phyloP scores from a whole-genome alignment of 2,329 filamentous ascomycete species.

The Coniochaeta sp. region DNA sequence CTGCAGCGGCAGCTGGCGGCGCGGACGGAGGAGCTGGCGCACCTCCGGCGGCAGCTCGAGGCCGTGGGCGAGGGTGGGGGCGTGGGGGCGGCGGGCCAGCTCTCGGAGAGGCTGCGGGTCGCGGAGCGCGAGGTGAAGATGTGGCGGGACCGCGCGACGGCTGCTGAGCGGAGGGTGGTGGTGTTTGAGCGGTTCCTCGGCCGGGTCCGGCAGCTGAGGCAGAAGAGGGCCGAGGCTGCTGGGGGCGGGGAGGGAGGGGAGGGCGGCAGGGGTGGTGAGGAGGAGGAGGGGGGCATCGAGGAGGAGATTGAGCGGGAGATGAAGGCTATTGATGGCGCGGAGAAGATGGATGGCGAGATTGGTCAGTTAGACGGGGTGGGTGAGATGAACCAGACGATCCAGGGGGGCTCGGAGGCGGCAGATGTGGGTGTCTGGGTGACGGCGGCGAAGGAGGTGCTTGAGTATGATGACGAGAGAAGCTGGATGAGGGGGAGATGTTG shows the following conservation, averaged over 20 bases:
- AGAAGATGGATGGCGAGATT: neutral
- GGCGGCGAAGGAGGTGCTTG: neutral
- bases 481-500: neutral
- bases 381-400: too few relatives aligned
- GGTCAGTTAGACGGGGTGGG: neutral
- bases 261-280: neutral
- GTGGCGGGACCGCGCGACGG: slow-evolving; percentile 50
- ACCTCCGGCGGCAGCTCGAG: slow-evolving; percentile 30
- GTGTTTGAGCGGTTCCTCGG: slow-evolving; percentile 30
- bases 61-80: neutral
- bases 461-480: neutral
- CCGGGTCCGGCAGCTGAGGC: neutral
- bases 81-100: slow-evolving; percentile 24
- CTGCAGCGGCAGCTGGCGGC: slow-evolving; percentile 39
- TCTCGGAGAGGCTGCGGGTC: slow-evolving; percentile 40
- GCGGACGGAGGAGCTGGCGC: slow-evolving; percentile 36
- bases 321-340: neutral
- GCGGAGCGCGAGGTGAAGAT: slow-evolving; percentile 32
- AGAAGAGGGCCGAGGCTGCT: neutral
- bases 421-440: neutral
- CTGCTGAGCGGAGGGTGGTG: slow-evolving; percentile 44
- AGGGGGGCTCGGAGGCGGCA: neutral
- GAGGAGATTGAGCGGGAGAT: neutral
- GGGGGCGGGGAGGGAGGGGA: neutral
- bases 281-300: neutral